phyloP scores from a whole-genome alignment of 2,329 filamentous ascomycete genomes.

The Neophaeococcomyces aloes region DNA sequence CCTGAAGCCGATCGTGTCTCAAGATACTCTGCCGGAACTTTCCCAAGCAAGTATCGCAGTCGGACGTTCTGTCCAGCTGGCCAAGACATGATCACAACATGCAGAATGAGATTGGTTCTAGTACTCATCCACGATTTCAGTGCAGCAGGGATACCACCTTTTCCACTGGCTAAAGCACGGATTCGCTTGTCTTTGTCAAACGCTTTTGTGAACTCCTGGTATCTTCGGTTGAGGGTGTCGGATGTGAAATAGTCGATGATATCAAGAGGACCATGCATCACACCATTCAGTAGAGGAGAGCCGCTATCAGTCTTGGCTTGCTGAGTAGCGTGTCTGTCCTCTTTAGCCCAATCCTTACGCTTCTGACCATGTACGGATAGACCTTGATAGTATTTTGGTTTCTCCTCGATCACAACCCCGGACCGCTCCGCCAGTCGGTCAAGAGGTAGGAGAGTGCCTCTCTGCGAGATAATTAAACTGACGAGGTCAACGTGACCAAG shows the following conservation, averaged over 20 bases:
- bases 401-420: constrained; percentile 52
- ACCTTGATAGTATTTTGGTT: constrained; percentile 65
- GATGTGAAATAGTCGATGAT: constrained; percentile 68
- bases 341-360: constrained; percentile 59
- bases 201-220: constrained; percentile 56
- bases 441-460: constrained; percentile 59
- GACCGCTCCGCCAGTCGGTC: constrained; percentile 55
- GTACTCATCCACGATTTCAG: constrained; percentile 41
- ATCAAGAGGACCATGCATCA: constrained; percentile 45
- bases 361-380: constrained; percentile 67
- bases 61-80: constrained; percentile 41
- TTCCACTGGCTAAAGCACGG: constrained; percentile 48
- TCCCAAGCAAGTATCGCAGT: constrained; percentile 55
- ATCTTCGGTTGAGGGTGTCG: constrained; percentile 56
- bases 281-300: constrained; percentile 27
- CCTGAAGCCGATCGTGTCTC: constrained; percentile 46
- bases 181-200: constrained; percentile 53
- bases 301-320: constrained; percentile 14
- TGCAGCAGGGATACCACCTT: constrained; percentile 53
- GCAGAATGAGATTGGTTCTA: constrained; percentile 52
- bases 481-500: constrained; percentile 47
- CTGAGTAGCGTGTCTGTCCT: constrained; percentile 8
- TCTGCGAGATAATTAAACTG: constrained; percentile 52
- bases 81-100: constrained; percentile 50
- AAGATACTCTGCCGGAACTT: constrained; percentile 47